Percentiles rank a stretch among this genome's conserved stretches.
Evolutionary conservation across 2,329 filamentous ascomycete genomes (phyloP).

Genomic region (Aspergillus oerlinghausenensis): DNA sequence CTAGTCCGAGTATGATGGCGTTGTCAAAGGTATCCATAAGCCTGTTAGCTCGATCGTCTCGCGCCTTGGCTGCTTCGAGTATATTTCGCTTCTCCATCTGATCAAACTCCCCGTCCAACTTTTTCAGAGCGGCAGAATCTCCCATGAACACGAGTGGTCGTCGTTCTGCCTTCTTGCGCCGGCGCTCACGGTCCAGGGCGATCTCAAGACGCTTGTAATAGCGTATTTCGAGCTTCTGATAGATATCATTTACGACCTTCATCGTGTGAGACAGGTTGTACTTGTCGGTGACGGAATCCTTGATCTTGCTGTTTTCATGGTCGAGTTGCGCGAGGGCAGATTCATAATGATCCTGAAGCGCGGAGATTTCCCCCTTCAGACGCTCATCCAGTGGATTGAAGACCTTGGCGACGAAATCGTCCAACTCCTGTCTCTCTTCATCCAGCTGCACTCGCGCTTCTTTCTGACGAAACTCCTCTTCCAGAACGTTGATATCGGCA

Average conservation of each 20-base stretch:
- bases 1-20: constrained; percentile 47
- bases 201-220: constrained; percentile 48
- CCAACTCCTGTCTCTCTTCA: constrained; percentile 50
- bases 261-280: constrained; percentile 41
- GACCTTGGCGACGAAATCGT: constrained; percentile 47
- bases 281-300: constrained; percentile 26
- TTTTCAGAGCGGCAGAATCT: constrained; percentile 48
- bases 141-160: constrained; percentile 49
- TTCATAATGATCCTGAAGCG: constrained; percentile 45
- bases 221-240: constrained; percentile 46
- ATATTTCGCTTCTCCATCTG: constrained; percentile 49
- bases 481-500: constrained; percentile 52
- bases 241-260: constrained; percentile 42
- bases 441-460: constrained; percentile 50
- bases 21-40: constrained; percentile 50
- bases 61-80: constrained; percentile 46
- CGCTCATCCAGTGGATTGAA: constrained; percentile 48
- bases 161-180: constrained; percentile 52
- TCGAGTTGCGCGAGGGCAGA: constrained; percentile 40
- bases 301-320: constrained; percentile 34
- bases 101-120: constrained; percentile 46
- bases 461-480: constrained; percentile 51
- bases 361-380: constrained; percentile 47
- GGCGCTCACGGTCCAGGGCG: constrained; percentile 50
- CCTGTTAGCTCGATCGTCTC: constrained; percentile 46